A percentile compares a stretch with the other conserved stretches of the same genome.
These are phyloP conservation scores for Acanthamoeba sp. DNA, from an alignment of 208 protist species.

Conservation along the genomic window DNA sequence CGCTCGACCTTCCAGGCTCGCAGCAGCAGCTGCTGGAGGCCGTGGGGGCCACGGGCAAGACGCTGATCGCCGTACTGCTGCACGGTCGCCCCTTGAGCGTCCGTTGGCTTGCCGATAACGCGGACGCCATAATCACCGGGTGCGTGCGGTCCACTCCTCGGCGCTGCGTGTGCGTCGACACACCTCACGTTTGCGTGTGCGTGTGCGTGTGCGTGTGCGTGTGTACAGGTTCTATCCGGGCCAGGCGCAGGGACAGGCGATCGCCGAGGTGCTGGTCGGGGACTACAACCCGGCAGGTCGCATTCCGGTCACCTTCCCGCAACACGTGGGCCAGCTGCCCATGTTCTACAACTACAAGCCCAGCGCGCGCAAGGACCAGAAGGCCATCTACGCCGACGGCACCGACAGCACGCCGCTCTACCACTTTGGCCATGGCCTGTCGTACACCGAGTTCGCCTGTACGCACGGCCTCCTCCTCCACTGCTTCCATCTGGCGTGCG, in stretches of 20 bases:
- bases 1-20: slow-evolving; percentile 4
- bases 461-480: too few relatives aligned
- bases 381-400: background rate
- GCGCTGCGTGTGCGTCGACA: too few relatives aligned
- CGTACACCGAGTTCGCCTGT: background rate
- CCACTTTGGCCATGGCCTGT: slow-evolving; percentile 14
- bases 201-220: too few relatives aligned
- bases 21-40: background rate
- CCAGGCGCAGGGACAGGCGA: background rate
- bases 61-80: background rate
- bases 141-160: too few relatives aligned
- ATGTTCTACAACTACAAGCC: slow-evolving; percentile 65
- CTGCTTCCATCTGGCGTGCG: too few relatives aligned
- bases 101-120: background rate
- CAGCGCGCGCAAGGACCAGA: background rate
- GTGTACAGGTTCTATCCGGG: background rate
- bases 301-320: slow-evolving; percentile 28
- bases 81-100: slow-evolving; percentile 6
- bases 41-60: background rate
- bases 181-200: background rate
- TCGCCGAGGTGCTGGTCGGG: background rate
- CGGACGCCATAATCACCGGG: slow-evolving; percentile 2
- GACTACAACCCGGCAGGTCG: slow-evolving; percentile 10
- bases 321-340: background rate
- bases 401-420: background rate